These are phyloP conservation scores for Pichia insulana DNA, from an alignment of 805 yeast genomes.

Conservation along the genomic window DNA sequence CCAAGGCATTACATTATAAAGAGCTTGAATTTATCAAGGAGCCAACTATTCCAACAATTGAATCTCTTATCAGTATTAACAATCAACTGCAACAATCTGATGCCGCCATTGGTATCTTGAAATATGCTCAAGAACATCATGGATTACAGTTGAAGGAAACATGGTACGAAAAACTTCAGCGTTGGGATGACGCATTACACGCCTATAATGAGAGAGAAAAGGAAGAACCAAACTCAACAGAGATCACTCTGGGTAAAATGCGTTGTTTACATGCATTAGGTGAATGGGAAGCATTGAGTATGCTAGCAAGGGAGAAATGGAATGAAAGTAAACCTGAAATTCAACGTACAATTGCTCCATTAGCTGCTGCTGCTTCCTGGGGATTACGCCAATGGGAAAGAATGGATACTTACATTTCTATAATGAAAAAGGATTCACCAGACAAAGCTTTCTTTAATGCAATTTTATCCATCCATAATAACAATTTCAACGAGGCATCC, in stretches of 20 bases:
- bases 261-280: slow-evolving; percentile 97
- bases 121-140: slow-evolving; percentile 88
- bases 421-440: slow-evolving; percentile 87
- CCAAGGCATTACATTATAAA: slow-evolving; percentile 92
- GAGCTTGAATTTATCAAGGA: slow-evolving; percentile 92
- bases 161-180: slow-evolving; percentile 92
- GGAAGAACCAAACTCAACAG: slow-evolving; percentile 61
- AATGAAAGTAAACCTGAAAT: slow-evolving; percentile 58
- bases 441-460: slow-evolving; percentile 95
- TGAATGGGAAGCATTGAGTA: slow-evolving; percentile 91
- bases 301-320: slow-evolving; percentile 85
- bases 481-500: slow-evolving; percentile 75
- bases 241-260: slow-evolving; percentile 95
- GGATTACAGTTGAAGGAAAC: slow-evolving; percentile 88
- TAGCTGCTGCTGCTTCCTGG: slow-evolving; percentile 99
- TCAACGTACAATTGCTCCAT: slow-evolving; percentile 80
- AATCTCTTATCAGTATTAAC: slow-evolving; percentile 83
- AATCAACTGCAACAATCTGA: slow-evolving; percentile 94
- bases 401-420: slow-evolving; percentile 84
- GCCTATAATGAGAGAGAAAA: slow-evolving; percentile 79
- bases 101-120: slow-evolving; percentile 94
- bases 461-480: slow-evolving; percentile 74
- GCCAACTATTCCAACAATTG: slow-evolving; percentile 86
- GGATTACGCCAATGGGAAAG: slow-evolving; percentile 95
- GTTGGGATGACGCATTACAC: slow-evolving; percentile 96